Evolutionary conservation across 495 filamentous ascomycete genomes (phyloP).

Genomic region (Talaromyces liani): DNA sequence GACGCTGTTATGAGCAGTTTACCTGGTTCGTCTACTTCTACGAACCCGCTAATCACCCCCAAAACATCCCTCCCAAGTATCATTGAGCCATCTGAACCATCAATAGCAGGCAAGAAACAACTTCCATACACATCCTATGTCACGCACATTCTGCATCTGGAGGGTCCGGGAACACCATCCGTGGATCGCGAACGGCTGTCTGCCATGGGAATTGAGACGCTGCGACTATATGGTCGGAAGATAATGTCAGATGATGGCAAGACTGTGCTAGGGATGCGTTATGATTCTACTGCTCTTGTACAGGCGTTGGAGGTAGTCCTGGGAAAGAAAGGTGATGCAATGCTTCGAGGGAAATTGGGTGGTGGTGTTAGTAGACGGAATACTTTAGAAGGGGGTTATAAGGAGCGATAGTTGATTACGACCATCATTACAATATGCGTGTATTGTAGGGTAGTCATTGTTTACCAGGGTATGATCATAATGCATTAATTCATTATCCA

Average conservation of each 20-base stretch:
- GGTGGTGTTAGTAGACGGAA: conserved; percentile 58
- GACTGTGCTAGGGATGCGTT: conserved; percentile 47
- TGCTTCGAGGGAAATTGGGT: conserved; percentile 33
- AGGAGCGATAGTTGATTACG: conserved; percentile 14
- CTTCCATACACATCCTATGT: conserved; percentile 54
- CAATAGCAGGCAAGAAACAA: neutral
- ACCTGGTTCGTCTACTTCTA: neutral
- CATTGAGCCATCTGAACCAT: conserved; percentile 1
- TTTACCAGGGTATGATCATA: neutral
- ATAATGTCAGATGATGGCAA: conserved; percentile 29
- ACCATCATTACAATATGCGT: neutral
- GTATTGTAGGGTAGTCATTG: neutral
- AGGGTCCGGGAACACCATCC: conserved; percentile 59
- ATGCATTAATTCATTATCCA: neutral
- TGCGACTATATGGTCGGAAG: conserved; percentile 68
- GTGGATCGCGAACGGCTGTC: conserved; percentile 61
- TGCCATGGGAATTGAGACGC: conserved; percentile 63
- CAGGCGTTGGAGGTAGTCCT: conserved; percentile 74
- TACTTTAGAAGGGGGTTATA: conserved; percentile 44
- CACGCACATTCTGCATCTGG: conserved; percentile 77
- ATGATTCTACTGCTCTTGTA: conserved; percentile 69
- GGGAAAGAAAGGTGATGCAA: conserved; percentile 54
- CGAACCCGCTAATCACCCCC: neutral
- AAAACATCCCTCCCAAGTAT: conserved; percentile 11
- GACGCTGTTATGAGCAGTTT: neutral